A percentile compares a stretch with the other conserved stretches of the same genome.
These are phyloP conservation scores for Globisporangium okanoganense DNA, from an alignment of 352 stramenopile species.

Conservation along the genomic window DNA sequence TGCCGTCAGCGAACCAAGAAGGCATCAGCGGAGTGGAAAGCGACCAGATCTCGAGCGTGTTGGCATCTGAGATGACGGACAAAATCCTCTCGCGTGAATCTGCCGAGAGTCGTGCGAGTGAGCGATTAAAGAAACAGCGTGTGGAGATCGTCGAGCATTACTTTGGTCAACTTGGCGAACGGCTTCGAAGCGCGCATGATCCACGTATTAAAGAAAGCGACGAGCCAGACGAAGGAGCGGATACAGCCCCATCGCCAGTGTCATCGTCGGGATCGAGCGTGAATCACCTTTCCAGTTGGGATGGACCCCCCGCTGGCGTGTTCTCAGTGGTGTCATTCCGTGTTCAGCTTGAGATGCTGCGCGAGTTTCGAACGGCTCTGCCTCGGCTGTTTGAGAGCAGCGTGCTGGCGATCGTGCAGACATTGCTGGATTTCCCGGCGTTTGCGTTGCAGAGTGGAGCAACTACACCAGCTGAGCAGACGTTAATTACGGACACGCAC, in stretches of 20 bases:
- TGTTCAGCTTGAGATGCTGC: conserved; percentile 68
- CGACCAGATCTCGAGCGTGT: conserved; percentile 26
- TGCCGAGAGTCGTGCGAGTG: conserved; percentile 26
- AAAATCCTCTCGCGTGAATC: conserved; percentile 39
- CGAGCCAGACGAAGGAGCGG: not conserved
- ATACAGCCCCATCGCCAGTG: not conserved
- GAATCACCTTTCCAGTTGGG: conserved; percentile 12
- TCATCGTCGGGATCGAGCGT: not conserved
- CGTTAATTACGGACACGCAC: conserved; percentile 37
- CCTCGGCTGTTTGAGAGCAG: conserved; percentile 52
- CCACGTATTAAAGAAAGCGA: not conserved
- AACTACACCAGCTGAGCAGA: conserved; percentile 24
- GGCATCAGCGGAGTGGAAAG: conserved; percentile 9
- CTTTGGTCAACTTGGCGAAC: conserved; percentile 25
- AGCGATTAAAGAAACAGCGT: conserved; percentile 31
- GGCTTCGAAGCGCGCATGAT: not conserved
- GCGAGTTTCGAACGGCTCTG: conserved; percentile 37
- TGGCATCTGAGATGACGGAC: conserved; percentile 31
- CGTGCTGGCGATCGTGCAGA: conserved; percentile 43
- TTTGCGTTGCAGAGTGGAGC: conserved; percentile 38
- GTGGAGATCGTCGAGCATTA: conserved; percentile 41
- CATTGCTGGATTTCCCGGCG: conserved; percentile 49
- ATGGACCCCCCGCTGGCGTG: conserved; percentile 25
- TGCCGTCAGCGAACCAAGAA: not conserved
- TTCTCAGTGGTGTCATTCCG: conserved; percentile 56